A percentile compares a stretch with the other conserved stretches of the same genome.
Conservation (phyloP, 306 rosid genomes). For the Abrus precatorius region DNA sequence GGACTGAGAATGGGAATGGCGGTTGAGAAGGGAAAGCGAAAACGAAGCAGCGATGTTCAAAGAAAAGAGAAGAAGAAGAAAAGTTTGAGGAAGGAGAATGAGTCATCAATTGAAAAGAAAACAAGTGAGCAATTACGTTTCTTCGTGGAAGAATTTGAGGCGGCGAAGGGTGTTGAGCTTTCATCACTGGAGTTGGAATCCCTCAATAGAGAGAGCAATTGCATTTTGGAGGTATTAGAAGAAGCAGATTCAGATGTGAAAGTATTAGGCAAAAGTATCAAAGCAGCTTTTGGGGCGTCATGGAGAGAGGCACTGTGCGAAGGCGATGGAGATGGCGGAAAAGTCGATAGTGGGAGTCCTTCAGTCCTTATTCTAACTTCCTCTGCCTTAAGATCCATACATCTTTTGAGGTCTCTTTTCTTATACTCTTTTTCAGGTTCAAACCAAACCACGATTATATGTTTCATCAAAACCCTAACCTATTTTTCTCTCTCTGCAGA, state of each 20-base stretch:
- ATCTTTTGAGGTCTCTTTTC: constrained; percentile 64
- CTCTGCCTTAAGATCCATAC: constrained; percentile 81
- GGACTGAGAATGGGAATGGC: neutral
- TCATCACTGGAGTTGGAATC: constrained; percentile 84
- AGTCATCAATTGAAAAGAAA: neutral
- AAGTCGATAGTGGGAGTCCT: constrained; percentile 73
- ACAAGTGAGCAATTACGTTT: constrained; percentile 53
- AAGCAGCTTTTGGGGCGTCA: constrained; percentile 70
- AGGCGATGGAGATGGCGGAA: constrained; percentile 60
- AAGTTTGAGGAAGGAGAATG: neutral
- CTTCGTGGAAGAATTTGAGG: constrained; percentile 66
- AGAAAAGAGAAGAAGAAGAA: constrained; percentile 5
- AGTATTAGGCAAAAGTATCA: constrained; percentile 57
- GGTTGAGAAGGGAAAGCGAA: constrained; percentile 12
- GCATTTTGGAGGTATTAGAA: constrained; percentile 53
- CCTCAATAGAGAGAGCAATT: constrained; percentile 43
- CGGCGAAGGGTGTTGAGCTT: constrained; percentile 65
- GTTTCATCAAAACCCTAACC: neutral
- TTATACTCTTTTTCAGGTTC: neutral
- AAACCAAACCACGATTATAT: neutral
- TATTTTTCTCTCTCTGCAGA: constrained; percentile 46
- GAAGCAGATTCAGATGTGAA: constrained; percentile 53
- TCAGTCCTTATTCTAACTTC: constrained; percentile 68
- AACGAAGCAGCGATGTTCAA: neutral
- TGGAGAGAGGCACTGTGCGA: constrained; percentile 79